Conservation (phyloP, 805 yeast species). For the Candida berthetii region DNA sequence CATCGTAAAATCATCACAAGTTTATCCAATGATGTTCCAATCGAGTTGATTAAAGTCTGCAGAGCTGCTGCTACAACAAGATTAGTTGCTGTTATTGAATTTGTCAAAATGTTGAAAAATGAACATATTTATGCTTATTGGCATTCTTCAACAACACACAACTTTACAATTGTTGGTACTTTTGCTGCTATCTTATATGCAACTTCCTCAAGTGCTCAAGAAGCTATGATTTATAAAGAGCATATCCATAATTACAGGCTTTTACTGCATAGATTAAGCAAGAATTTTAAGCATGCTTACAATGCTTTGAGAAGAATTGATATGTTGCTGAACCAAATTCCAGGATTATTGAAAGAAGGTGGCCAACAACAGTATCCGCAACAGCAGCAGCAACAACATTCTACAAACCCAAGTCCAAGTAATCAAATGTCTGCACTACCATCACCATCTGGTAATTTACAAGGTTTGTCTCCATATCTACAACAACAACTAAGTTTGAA, state of each 20-base stretch:
- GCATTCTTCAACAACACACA: slow-evolving; percentile 78
- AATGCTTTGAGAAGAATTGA: slow-evolving; percentile 70
- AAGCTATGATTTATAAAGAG: slow-evolving; percentile 56
- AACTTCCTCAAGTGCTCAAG: slow-evolving; percentile 58
- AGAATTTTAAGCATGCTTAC: slow-evolving; percentile 74
- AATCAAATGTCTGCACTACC: slow-evolving; percentile 4
- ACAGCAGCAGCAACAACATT: slow-evolving; percentile 2
- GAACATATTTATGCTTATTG: slow-evolving; percentile 87
- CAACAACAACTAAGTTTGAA: slow-evolving; percentile 5
- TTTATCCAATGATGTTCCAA: slow-evolving; percentile 37
- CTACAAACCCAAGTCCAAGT: slow-evolving; percentile 9
- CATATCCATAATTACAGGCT: slow-evolving; percentile 72
- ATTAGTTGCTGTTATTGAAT: slow-evolving; percentile 74
- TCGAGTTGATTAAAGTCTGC: slow-evolving; percentile 59
- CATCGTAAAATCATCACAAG: slow-evolving; percentile 71
- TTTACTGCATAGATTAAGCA: slow-evolving; percentile 67
- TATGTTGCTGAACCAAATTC: slow-evolving; percentile 65
- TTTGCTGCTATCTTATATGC: slow-evolving; percentile 79
- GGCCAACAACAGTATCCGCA: slow-evolving; percentile 5
- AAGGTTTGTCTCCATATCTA: slow-evolving; percentile 8
- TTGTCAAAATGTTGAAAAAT: slow-evolving; percentile 65
- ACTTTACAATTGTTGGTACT: slow-evolving; percentile 77
- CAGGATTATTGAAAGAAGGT: slow-evolving; percentile 43
- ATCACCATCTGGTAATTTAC: slow-evolving; percentile 8
- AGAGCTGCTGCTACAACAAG: slow-evolving; percentile 83